These are phyloP conservation scores for Cyathus striatus DNA, from an alignment of 768 basidiomycete species.

Conservation along the genomic window DNA sequence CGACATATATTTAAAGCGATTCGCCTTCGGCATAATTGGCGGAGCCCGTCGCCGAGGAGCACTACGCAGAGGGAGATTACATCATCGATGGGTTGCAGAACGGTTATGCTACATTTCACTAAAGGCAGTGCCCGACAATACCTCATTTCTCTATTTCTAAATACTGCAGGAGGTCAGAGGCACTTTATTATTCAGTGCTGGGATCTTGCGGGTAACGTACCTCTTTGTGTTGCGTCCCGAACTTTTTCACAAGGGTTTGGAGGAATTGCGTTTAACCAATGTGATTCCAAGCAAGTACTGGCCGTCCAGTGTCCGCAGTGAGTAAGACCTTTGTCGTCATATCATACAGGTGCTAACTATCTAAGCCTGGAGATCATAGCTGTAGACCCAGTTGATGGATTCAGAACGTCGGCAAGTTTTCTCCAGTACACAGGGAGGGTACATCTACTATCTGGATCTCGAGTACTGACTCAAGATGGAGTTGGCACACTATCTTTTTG, in stretches of 20 bases:
- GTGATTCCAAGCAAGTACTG: too few species aligned
- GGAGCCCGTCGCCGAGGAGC: slow-evolving; percentile 27
- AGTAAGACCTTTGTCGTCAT: too few species aligned
- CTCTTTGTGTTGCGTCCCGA: slow-evolving; percentile 38
- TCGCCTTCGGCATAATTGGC: slow-evolving; percentile 46
- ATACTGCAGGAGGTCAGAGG: slow-evolving; percentile 12
- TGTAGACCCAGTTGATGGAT: not conserved
- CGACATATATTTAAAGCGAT: slow-evolving; percentile 30
- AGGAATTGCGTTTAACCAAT: slow-evolving; percentile 41
- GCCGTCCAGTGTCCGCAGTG: too few species aligned
- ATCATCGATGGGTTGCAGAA: slow-evolving; percentile 22
- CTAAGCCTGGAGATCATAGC: not conserved
- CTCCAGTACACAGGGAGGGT: not conserved
- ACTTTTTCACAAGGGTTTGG: slow-evolving; percentile 27
- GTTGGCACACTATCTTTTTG: slow-evolving; percentile 28
- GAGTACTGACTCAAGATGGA: slow-evolving; percentile 2
- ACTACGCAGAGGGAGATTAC: slow-evolving; percentile 18
- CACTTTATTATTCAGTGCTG: slow-evolving; percentile 48
- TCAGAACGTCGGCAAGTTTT: not conserved
- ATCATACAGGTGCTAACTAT: too few species aligned
- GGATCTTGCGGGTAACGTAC: slow-evolving; percentile 34
- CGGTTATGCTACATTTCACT: slow-evolving; percentile 41
- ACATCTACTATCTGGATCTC: not conserved
- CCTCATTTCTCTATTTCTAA: slow-evolving; percentile 38
- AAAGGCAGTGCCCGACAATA: slow-evolving; percentile 32